phyloP scores from a whole-genome alignment of 202 grass and related monocot genomes.

The Dendrocalamus latiflorus region DNA sequence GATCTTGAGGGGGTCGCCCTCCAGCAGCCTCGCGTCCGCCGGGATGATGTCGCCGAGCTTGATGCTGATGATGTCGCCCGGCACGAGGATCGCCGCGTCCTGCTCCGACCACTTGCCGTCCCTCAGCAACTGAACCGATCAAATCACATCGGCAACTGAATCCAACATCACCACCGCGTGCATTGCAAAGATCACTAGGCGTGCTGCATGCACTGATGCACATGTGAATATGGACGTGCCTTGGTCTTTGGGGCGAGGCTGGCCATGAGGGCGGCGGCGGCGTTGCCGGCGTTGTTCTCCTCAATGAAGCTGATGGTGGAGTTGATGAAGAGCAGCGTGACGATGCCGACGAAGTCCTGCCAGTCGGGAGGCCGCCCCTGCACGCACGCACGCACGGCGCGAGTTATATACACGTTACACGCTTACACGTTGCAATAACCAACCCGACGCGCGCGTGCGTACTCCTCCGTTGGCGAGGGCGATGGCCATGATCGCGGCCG shows the following conservation, averaged over 20 bases:
- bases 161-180: not conserved
- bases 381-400: not conserved
- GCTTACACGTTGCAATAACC: constrained; percentile 8
- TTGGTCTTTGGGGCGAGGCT: constrained; percentile 58
- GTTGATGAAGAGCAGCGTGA: constrained; percentile 70
- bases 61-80: constrained; percentile 77
- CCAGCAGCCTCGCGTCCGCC: constrained; percentile 38
- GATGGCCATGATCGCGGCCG: constrained; percentile 72
- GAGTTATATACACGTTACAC: constrained; percentile 8
- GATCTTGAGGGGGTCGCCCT: constrained; percentile 66
- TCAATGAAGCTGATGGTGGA: constrained; percentile 77
- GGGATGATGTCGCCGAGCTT: constrained; percentile 89
- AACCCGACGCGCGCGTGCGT: not conserved
- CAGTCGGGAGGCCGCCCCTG: constrained; percentile 63
- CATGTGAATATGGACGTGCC: not conserved
- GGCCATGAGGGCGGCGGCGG: constrained; percentile 71
- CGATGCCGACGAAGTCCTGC: constrained; percentile 69
- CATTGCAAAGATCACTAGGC: not conserved
- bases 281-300: constrained; percentile 78
- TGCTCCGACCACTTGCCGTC: constrained; percentile 60
- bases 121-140: constrained; percentile 33
- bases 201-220: too few species aligned
- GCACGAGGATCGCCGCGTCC: constrained; percentile 57
- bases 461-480: constrained; percentile 63
- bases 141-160: not conserved